Base-by-base conservation (phyloP, 805 yeast genomes). In the Metschnikowia cerradonensis region DNA sequence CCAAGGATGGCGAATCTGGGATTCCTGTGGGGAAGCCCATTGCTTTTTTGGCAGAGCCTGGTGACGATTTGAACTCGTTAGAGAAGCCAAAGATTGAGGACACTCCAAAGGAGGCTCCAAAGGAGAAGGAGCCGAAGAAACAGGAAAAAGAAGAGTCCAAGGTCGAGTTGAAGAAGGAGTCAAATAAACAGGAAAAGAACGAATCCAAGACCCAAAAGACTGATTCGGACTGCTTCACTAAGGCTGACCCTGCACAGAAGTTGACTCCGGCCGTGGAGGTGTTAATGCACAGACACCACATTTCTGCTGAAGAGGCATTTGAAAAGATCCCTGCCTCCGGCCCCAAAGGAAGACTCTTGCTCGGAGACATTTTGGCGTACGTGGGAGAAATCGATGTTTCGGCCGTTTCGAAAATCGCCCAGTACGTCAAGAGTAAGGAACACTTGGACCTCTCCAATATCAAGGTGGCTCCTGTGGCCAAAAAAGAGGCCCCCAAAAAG, bases 361-460 rank as follows among this genome's bases (percentile, higher is more conserved):
- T 87, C 70, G 98, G 98, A 55, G 99, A 92, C 67, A 92, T 91
- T 1, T 76, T 91, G 57, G 94, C 95, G 0, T 83, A 81, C 64
- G 62, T 91, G 47, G 97, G 98, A 30, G 68, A 79, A 53, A 86
- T 91, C 48, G 68, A 88, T 10, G 60, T 72, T 36, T 82, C 79
- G 7, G 70, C 84, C 6, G 82, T 83, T 22, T 60, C 68, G 17
- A 65, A 70, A 19, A 75, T 91, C 51, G 74, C 87, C 5, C 70
- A 79, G 31, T 84, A 73, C 62, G 67, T 91, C 55, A 72, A 78
- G 46, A 67, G 76, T 33, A 78, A 78, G 55, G 78, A 80, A 54
- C 84, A 81, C 60, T 72, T 90, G 56, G 96, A 91, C 64, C 73
- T 90, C 52, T 78, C 89, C 39, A 81, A 86, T 66, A 81, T 90